Conservation (phyloP, 2,329 filamentous ascomycete genomes). For the Neopestalotiopsis sp. region DNA sequence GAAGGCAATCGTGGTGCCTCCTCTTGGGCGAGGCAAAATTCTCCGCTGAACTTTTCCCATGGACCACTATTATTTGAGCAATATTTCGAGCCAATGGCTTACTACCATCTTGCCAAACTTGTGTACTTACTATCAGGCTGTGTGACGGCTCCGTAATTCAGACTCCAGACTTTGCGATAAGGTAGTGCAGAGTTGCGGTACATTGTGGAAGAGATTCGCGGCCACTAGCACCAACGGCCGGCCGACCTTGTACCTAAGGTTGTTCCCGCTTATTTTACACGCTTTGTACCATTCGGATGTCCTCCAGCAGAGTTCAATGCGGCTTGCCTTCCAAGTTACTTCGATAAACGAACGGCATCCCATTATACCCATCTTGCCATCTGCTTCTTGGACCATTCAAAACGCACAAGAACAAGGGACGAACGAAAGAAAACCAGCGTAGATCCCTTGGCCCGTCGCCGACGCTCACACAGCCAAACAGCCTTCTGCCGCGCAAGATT, state of each 20-base stretch:
- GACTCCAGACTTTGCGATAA: neutral
- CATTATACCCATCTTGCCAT: neutral
- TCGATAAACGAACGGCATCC: neutral
- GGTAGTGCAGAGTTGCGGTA: no score
- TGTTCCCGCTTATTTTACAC: neutral
- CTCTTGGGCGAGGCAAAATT: neutral
- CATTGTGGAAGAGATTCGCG: neutral
- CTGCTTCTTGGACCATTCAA: neutral
- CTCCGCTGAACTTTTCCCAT: neutral
- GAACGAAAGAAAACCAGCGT: neutral
- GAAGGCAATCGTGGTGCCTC: neutral
- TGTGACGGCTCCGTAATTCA: no score
- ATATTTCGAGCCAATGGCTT: neutral
- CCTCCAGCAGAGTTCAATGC: neutral
- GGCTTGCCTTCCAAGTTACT: neutral
- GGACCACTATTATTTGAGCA: neutral
- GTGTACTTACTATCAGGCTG: neutral
- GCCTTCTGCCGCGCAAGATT: neutral
- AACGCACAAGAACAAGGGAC: neutral
- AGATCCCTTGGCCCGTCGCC: neutral
- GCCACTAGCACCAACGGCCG: neutral
- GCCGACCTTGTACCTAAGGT: neutral
- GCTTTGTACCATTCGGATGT: neutral
- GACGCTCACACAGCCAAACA: neutral
- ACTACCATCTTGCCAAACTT: neutral